Percentiles rank a stretch among this genome's conserved stretches.
phyloP scores from a whole-genome alignment of 345 rosid genomes.

The Rhodomyrtus tomentosa region DNA sequence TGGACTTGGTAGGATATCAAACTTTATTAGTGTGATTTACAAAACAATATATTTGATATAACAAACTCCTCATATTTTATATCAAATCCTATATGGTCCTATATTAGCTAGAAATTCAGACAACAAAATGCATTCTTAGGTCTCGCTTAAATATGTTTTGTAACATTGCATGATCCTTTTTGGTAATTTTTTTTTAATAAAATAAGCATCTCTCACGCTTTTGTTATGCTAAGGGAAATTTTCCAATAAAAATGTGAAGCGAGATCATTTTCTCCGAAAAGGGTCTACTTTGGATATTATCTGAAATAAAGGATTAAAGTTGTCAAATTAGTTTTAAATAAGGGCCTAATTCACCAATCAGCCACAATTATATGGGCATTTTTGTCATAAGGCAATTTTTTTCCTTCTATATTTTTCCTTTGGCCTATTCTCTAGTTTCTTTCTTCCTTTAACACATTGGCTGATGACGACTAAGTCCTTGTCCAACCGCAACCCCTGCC shows the following conservation, averaged over 20 bases:
- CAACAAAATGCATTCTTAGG: rapidly evolving
- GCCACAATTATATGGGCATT: neutral
- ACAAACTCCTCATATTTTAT: neutral
- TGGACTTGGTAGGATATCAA: neutral
- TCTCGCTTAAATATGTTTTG: rapidly evolving
- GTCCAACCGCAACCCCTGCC: neutral
- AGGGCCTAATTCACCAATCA: neutral
- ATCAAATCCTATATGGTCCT: neutral
- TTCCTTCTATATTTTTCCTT: neutral
- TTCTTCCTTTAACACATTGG: neutral
- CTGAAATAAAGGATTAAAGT: neutral
- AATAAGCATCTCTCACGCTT: neutral
- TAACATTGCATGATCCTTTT: neutral
- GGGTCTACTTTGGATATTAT: neutral
- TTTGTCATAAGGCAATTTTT: neutral
- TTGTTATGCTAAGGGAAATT: neutral
- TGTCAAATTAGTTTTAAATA: neutral
- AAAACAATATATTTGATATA: neutral
- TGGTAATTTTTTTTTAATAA: neutral
- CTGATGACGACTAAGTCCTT: neutral
- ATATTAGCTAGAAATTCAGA: neutral
- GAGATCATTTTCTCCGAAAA: no score
- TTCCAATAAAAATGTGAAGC: no score
- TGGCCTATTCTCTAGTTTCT: neutral
- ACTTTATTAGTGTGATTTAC: neutral